Evolutionary conservation across 2,329 filamentous ascomycete genomes (phyloP).

Genomic region (Hypoxylon sp.): DNA sequence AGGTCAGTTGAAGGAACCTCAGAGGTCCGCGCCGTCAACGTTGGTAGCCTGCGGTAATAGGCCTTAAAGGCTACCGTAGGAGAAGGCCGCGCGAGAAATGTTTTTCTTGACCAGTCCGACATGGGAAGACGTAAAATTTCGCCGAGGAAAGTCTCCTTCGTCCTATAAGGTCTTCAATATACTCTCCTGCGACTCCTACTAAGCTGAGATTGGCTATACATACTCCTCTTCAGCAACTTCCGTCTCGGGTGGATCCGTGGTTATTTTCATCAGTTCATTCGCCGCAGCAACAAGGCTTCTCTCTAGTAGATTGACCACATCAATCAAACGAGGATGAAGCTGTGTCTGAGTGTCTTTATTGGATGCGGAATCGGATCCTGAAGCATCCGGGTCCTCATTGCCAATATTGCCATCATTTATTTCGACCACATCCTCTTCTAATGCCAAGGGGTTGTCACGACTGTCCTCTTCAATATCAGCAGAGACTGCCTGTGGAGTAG

Average conservation of each 20-base stretch:
- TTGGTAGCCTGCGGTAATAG: slow-evolving; percentile 16
- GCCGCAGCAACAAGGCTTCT: slow-evolving; percentile 1
- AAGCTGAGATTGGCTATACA: not conserved
- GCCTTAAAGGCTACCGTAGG: slow-evolving; percentile 8
- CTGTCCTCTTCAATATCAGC: not conserved
- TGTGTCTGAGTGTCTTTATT: not conserved
- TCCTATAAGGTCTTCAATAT: not conserved
- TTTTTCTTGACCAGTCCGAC: slow-evolving; percentile 9
- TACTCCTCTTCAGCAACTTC: not conserved
- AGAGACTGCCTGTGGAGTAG: not conserved
- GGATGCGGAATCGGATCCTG: too few species aligned
- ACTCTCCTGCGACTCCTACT: not conserved
- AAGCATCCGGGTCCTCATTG: too few species aligned
- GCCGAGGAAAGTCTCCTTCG: not conserved
- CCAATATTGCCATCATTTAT: not conserved
- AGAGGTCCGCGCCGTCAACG: not conserved
- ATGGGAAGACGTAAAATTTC: slow-evolving; percentile 11
- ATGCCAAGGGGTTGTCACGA: not conserved
- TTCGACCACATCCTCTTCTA: not conserved
- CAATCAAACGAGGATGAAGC: not conserved
- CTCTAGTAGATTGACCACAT: slow-evolving; percentile 6
- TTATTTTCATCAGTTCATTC: not conserved
- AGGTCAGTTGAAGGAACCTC: not conserved
- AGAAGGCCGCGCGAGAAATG: not conserved
- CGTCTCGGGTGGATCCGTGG: not conserved